Conservation (phyloP, 2,329 filamentous ascomycete species). For the Thelonectria blattea region DNA sequence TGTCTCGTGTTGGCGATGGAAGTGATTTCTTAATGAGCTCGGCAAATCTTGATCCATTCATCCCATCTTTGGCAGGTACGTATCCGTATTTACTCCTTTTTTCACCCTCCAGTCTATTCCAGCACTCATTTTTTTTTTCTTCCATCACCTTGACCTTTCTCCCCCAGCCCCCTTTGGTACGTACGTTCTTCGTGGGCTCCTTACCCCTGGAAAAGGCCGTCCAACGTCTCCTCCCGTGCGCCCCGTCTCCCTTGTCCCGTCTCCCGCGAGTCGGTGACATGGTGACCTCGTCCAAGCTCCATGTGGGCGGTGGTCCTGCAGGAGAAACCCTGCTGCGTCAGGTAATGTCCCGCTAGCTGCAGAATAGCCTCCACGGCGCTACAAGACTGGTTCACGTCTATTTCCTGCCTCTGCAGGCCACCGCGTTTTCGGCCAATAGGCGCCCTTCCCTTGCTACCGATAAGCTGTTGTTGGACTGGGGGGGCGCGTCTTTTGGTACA, state of each 20-base stretch:
- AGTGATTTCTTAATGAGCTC: neutral
- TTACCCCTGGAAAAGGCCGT: slow-evolving; percentile 5
- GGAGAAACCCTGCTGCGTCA: slow-evolving; percentile 39
- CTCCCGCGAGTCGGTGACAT: slow-evolving; percentile 16
- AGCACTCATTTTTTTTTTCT: neutral
- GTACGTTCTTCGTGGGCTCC: neutral
- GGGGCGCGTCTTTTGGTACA: slow-evolving; percentile 15
- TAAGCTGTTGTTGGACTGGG: slow-evolving; percentile 4
- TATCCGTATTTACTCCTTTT: neutral
- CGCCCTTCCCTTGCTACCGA: neutral
- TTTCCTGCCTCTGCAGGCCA: slow-evolving; percentile 23
- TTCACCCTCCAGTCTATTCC: neutral
- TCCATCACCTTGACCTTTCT: neutral
- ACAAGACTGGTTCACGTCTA: slow-evolving; percentile 37
- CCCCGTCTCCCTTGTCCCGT: slow-evolving; percentile 11
- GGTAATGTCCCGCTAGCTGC: slow-evolving; percentile 43
- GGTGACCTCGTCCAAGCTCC: slow-evolving; percentile 11
- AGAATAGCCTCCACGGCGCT: slow-evolving; percentile 36
- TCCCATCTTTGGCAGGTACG: neutral
- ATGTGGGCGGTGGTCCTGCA: slow-evolving; percentile 33
- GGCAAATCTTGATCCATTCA: neutral
- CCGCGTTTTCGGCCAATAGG: slow-evolving; percentile 27
- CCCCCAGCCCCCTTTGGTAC: slow-evolving; percentile 3
- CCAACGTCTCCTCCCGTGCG: slow-evolving; percentile 6
- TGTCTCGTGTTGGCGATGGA: neutral